These are phyloP conservation scores for Carnegiea gigantea DNA, from an alignment of 179 eudicot genomes.

Conservation along the genomic window DNA sequence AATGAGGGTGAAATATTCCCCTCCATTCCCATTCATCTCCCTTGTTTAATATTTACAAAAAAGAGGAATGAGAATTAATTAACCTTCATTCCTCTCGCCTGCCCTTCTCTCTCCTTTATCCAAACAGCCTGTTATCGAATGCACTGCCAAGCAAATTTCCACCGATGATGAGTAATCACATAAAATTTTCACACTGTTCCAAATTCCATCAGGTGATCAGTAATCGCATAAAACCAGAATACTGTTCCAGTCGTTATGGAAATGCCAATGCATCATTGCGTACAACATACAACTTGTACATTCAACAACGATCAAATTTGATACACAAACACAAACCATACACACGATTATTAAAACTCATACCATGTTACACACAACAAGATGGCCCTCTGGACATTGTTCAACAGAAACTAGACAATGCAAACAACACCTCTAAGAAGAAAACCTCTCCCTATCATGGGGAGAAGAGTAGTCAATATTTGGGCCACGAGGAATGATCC, in stretches of 20 bases:
- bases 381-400: background rate
- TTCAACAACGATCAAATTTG: background rate
- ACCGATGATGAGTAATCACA: too few relatives aligned
- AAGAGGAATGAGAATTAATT: too few relatives aligned
- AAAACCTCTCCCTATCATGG: constrained; percentile 67
- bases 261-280: background rate
- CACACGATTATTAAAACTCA: background rate
- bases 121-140: too few relatives aligned
- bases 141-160: too few relatives aligned
- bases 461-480: constrained; percentile 70
- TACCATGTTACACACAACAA: background rate
- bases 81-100: too few relatives aligned
- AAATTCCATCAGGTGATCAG: too few relatives aligned
- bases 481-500: constrained; percentile 77
- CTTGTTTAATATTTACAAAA: too few relatives aligned
- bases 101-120: too few relatives aligned
- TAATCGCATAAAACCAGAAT: background rate
- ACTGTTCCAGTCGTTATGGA: background rate
- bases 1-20: too few relatives aligned
- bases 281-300: background rate
- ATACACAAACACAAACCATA: background rate
- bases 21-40: too few relatives aligned
- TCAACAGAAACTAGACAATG: background rate
- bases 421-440: constrained; percentile 19
- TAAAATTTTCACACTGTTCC: too few relatives aligned